Evolutionary conservation across 2,329 filamentous ascomycete genomes (phyloP).

Genomic region (Cercospora sojina): DNA sequence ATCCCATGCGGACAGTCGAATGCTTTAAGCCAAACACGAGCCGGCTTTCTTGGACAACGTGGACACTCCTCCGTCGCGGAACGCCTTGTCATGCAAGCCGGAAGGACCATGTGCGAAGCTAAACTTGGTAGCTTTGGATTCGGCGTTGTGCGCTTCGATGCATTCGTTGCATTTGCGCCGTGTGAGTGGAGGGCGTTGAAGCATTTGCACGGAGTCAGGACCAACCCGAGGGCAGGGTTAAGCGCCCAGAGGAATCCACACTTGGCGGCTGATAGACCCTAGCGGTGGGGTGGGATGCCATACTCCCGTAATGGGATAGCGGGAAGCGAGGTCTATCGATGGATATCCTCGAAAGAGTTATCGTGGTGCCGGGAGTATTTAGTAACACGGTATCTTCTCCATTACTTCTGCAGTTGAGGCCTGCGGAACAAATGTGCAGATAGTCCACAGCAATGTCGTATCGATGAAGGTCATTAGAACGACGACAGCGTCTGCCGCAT

Average conservation of each 20-base stretch:
- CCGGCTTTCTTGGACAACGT: background rate
- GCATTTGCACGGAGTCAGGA: slow-evolving; percentile 8
- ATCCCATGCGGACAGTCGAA: background rate
- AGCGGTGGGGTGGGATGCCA: background rate
- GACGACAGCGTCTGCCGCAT: background rate
- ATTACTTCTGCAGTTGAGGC: background rate
- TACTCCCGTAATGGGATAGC: background rate
- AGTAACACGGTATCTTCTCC: background rate
- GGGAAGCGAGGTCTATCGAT: background rate
- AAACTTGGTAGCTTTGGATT: slow-evolving; percentile 2
- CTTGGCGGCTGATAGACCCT: slow-evolving; percentile 2
- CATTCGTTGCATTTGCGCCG: slow-evolving; percentile 7
- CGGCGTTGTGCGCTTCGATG: background rate
- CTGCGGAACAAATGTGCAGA: background rate
- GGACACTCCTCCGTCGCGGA: background rate
- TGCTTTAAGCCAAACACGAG: background rate
- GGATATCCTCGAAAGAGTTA: background rate
- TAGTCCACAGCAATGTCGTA: background rate
- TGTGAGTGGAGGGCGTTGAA: slow-evolving; percentile 2
- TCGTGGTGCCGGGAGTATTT: background rate
- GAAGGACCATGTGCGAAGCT: slow-evolving; percentile 13
- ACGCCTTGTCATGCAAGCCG: slow-evolving; percentile 3
- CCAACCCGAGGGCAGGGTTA: slow-evolving; percentile 17
- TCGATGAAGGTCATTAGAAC: background rate
- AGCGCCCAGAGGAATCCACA: slow-evolving; percentile 8